Conservation (phyloP, 192 early-diverging fungal genomes). For the Linnemannia hyalina region DNA sequence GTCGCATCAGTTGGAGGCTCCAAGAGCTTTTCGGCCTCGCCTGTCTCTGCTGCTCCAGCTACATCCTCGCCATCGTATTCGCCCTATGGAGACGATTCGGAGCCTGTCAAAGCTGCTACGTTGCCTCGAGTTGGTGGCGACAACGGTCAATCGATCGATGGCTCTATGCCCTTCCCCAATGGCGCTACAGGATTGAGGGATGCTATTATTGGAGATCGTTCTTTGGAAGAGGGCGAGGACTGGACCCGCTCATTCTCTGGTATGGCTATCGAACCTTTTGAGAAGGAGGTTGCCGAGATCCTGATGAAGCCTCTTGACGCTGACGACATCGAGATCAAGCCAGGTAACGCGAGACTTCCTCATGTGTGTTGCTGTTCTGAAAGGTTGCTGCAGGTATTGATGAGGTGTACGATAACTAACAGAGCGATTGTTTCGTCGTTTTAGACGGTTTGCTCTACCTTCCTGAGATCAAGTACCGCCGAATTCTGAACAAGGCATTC, state of each 20-base stretch:
- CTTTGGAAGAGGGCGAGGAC: constrained; percentile 44
- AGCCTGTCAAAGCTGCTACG: background rate
- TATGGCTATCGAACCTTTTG: constrained; percentile 81
- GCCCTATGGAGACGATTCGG: constrained; percentile 11
- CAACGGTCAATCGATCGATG: constrained; percentile 7
- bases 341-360: constrained; percentile 62
- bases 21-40: constrained; percentile 4
- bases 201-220: constrained; percentile 36
- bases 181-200: constrained; percentile 20
- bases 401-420: background rate
- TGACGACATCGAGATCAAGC: constrained; percentile 94
- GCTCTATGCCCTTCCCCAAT: constrained; percentile 11
- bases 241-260: constrained; percentile 85
- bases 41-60: constrained; percentile 1
- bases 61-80: constrained; percentile 9
- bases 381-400: background rate
- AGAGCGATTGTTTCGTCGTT: background rate
- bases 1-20: background rate
- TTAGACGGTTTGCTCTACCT: constrained; percentile 93
- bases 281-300: constrained; percentile 73
- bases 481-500: constrained; percentile 94
- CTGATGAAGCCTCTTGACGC: constrained; percentile 78
- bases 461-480: constrained; percentile 98
- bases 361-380: background rate
- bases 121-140: constrained; percentile 21